Evolutionary conservation across 2,329 filamentous ascomycete species (phyloP), one percentile per base, ranked within the genome.

Genomic region (Fusarium floridanum): DNA sequence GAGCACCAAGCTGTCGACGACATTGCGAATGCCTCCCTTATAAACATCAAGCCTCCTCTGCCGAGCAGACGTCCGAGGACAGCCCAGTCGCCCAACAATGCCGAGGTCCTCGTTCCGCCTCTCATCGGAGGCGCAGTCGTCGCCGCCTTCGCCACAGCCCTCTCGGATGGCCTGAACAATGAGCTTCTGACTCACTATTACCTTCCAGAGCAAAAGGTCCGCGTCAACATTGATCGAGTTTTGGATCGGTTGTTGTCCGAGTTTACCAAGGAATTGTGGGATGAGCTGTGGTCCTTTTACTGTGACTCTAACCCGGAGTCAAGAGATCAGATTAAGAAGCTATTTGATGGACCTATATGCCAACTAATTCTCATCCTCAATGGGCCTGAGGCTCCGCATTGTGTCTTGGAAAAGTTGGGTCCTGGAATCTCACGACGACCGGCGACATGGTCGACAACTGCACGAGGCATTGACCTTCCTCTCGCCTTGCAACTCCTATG

Each of bases 171-270:
- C 4, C 72, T 84, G 48, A 74, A 79, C 63, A 83, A 84, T 73
- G 81, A 81, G 22, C 80, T 84, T 22, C 79, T 84, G 61, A 81
- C 81, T 6, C 79, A 84, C 66, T 84, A 84, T 48, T 84, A 84
- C 64, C 74, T 82, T 8, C 71, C 78, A 20, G 81, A 82, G 55
- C 77, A 81, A 57, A 79, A 77, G 29, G 76, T 82, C 7, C 77
- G 74, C 29, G 64, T 83, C 64, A 83, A 84, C 50, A 73, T 84
- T 20, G 82, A 84, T 50, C 76, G 81, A 1, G 81, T 83, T 5
- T 53, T 84, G 34, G 82, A 84, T 67, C 80, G 82, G 2, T 76
- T 84, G 16, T 64, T 84, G 5, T 72, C 78, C 10, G 77, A 79
- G 9, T 84, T 84, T 27, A 81, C 80, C 3, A 67, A 68, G 11